Percentiles rank a stretch among this genome's conserved stretches.
phyloP scores from a whole-genome alignment of 345 rosid genomes.

The Salix brachista region DNA sequence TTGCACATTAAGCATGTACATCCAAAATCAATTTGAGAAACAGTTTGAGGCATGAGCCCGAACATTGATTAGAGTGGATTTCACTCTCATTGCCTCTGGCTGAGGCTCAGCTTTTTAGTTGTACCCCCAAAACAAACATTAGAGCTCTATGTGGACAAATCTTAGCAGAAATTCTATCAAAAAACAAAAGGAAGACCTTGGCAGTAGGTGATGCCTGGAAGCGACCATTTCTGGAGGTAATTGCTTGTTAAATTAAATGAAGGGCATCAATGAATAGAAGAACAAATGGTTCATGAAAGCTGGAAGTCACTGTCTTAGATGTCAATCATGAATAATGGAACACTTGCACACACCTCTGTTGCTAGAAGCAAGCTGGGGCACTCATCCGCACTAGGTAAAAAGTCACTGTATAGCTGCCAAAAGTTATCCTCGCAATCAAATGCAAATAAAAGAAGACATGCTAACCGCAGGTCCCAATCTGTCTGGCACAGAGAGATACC shows the following conservation, averaged over 20 bases:
- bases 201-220: neutral
- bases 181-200: neutral
- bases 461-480: slow-evolving; percentile 94
- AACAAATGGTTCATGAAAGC: too few relatives aligned
- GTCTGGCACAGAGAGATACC: slow-evolving; percentile 47
- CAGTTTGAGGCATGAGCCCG: neutral
- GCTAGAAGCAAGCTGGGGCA: slow-evolving; percentile 92
- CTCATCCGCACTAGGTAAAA: slow-evolving; percentile 77
- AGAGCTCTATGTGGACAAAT: neutral
- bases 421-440: slow-evolving; percentile 73
- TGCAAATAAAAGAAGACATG: slow-evolving; percentile 79
- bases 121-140: neutral
- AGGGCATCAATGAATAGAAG: too few relatives aligned
- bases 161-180: too few relatives aligned
- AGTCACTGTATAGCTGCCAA: slow-evolving; percentile 91
- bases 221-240: neutral
- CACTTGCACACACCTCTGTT: slow-evolving; percentile 54
- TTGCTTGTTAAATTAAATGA: too few relatives aligned
- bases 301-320: too few relatives aligned
- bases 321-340: neutral
- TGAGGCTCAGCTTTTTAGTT: neutral
- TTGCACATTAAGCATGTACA: neutral
- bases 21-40: too few relatives aligned
- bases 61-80: neutral
- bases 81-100: neutral